Base-by-base conservation (phyloP, 2,329 filamentous ascomycete species). In the Tolypocladium tropicale region DNA sequence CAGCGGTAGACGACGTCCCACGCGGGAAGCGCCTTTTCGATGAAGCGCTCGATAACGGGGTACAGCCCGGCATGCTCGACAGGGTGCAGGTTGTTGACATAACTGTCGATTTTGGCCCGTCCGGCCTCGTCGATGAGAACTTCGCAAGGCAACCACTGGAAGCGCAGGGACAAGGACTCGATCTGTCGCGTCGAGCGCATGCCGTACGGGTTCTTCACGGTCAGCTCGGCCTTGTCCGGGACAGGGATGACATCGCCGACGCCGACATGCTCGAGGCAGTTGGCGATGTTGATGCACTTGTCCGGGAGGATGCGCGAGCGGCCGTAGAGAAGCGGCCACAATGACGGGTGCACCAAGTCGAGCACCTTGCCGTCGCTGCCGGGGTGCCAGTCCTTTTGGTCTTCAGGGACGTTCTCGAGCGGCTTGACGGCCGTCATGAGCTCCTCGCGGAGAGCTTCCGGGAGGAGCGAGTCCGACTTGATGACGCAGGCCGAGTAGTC, bases 271-370 rank as follows among this genome's bases (percentile, higher is more conserved):
- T 66, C 58, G 4, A 78, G 63, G 11, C 70, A 71, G 48, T 70
- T 61, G 4, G 64, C 55, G 1, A 82, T 60, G 4, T 74, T 71
- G 46, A 73, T 65, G 2, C 60, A 58, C 39, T 58, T 62, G 43
- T 68, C 55, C 1, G 61, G 50, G 1, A 71, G 49, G 18, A 71
- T 61, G 3, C 72, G 71, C 2, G 74, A 76, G 16, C 68, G 67
- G 0, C 79, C 80, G 60, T 81, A 83, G 1, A 81, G 64, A 0
- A 88, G 66, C 0, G 84, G 83, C 60, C 77, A 88, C 7, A 88
- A 70, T 0, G 82, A 87, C 1, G 84, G 83, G 60, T 88, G 78
- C 6, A 88, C 76, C 1, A 88, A 69, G 63, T 88, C 79, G 0
- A 84, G 75, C 2, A 88, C 82, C 57, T 76, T 77, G 0, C 71